A percentile compares a stretch with the other conserved stretches of the same genome.
These are phyloP conservation scores for Grigorovia yakushimaensis DNA, from an alignment of 805 yeast genomes.

Conservation along the genomic window DNA sequence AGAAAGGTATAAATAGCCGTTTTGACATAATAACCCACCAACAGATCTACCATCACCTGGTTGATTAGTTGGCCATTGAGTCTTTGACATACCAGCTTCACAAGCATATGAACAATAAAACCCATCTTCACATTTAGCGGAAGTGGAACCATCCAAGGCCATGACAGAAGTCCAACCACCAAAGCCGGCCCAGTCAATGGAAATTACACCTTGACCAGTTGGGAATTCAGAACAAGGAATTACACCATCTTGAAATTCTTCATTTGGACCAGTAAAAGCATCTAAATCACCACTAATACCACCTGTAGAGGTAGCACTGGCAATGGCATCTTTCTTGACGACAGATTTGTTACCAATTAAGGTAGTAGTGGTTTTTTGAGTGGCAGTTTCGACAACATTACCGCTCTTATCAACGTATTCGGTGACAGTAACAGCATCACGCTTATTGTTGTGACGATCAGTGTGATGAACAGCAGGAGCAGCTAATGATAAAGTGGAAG, in stretches of 20 bases:
- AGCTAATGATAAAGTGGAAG: slow-evolving; percentile 19
- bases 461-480: slow-evolving; percentile 22
- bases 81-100: slow-evolving; percentile 72
- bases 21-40: slow-evolving; percentile 58
- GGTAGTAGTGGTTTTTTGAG: slow-evolving; percentile 19
- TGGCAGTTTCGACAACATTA: slow-evolving; percentile 17
- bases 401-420: slow-evolving; percentile 26
- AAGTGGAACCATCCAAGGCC: slow-evolving; percentile 58
- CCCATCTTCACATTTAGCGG: slow-evolving; percentile 53
- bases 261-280: slow-evolving; percentile 41
- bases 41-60: slow-evolving; percentile 61
- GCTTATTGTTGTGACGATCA: slow-evolving; percentile 19
- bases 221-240: slow-evolving; percentile 58
- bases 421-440: slow-evolving; percentile 27
- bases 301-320: slow-evolving; percentile 20
- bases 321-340: slow-evolving; percentile 13
- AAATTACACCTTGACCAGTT: slow-evolving; percentile 56
- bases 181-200: slow-evolving; percentile 44
- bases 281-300: slow-evolving; percentile 48
- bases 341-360: slow-evolving; percentile 5
- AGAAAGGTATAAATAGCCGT: slow-evolving; percentile 55
- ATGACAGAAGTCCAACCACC: slow-evolving; percentile 43
- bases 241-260: slow-evolving; percentile 57
- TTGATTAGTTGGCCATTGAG: slow-evolving; percentile 66
- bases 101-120: slow-evolving; percentile 71